These are phyloP conservation scores for Tribonema minus DNA, from an alignment of 108 stramenopile species.

Conservation along the genomic window DNA sequence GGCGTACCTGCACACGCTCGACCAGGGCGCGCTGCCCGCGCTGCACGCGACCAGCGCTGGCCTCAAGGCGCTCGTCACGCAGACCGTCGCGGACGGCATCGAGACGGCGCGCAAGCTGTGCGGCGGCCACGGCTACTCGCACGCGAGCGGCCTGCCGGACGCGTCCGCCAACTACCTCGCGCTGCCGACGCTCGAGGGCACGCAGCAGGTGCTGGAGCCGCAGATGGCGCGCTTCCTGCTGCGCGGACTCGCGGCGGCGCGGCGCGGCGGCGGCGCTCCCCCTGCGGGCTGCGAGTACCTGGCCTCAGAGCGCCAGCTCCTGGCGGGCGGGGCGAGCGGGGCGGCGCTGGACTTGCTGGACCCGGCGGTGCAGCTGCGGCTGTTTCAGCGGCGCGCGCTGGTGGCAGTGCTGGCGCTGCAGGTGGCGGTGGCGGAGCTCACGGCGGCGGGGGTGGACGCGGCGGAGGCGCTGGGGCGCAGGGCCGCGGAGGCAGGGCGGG, in stretches of 20 bases:
- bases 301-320: no score
- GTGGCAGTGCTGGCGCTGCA: conserved; percentile 14
- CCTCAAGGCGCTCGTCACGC: conserved; percentile 31
- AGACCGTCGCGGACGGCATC: conserved; percentile 31
- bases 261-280: no score
- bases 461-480: not conserved
- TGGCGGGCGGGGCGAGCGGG: no score
- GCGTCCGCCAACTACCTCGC: conserved; percentile 68
- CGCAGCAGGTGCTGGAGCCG: conserved; percentile 44
- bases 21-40: conserved; percentile 10
- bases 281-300: no score
- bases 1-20: conserved; percentile 6
- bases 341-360: conserved; percentile 1
- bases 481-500: conserved; percentile 11
- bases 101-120: conserved; percentile 62
- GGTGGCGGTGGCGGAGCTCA: not conserved
- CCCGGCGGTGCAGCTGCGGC: conserved; percentile 6
- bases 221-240: conserved; percentile 27
- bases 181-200: conserved; percentile 23
- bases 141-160: conserved; percentile 80
- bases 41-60: conserved; percentile 31
- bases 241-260: no score
- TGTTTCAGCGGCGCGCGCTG: conserved; percentile 5
- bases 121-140: conserved; percentile 88
- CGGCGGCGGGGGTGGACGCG: not conserved